Evolutionary conservation across 352 stramenopile genomes (phyloP), one percentile per base, ranked within the genome.

Genomic region (Pelagophyceae sp.): DNA sequence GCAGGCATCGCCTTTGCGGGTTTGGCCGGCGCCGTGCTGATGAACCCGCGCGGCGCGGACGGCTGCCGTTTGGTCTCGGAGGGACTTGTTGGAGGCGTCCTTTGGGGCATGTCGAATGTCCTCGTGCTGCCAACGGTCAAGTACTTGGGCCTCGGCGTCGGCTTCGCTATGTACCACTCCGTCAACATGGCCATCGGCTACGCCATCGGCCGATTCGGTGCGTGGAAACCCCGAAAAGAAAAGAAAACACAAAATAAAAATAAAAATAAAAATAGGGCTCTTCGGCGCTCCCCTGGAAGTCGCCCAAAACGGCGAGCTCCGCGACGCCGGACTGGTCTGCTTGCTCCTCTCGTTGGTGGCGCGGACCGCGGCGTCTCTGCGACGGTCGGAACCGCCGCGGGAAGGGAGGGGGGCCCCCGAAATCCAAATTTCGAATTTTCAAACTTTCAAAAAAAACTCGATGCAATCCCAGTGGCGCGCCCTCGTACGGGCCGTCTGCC

Each of bases 121-220:
- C 58, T 67, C 11, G 27, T 31, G 58, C 15, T 67, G 23, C 58
- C 58, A 31, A 31, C 15, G 15, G 58, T 67, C 58, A 67, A 67
- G 58, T 31, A 31, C 27, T 33, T 67, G 23, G 58, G 58, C 23
- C 11, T 67, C 23, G 58, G 58, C 58, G 58, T 67, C 15, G 58
- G 58, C 29, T 67, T 67, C 58, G 58, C 58, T n/a, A 15, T 67
- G 58, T 67, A 67, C 29, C 58, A 67, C 58, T n/a, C 58, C 11
- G 29, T 67, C 15, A 67, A 67, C 58, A 67, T 67, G 58, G 58
- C 58, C 58, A 5, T 67, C 5, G 58, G 58, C 5, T 67, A 67
- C 58, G 27, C 58, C 15, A 67, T 67, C 58, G 58, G 58, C 5
- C 58, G 58, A 5, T 67, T 67, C 58, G 58, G 58, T 6, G 11